Evolutionary conservation across 768 basidiomycete species (phyloP).

Genomic region (Gloeophyllum trabeum): DNA sequence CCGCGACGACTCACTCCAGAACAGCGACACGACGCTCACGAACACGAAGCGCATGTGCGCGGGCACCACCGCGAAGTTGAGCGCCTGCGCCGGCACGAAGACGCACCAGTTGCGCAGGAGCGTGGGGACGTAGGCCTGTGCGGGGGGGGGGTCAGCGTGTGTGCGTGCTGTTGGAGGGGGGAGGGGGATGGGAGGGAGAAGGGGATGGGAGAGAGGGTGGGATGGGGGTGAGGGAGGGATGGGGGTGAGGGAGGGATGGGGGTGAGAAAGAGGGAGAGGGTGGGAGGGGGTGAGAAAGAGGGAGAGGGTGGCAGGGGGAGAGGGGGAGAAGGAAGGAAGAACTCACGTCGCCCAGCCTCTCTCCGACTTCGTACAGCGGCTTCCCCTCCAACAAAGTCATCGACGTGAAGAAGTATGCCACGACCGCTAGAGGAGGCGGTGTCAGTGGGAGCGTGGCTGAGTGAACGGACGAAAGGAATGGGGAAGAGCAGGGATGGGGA

Average conservation of each 20-base stretch:
- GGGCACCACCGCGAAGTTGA: constrained; percentile 74
- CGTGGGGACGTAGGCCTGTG: constrained; percentile 62
- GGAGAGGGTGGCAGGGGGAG: constrained; percentile 36
- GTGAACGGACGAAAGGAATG: too few relatives aligned
- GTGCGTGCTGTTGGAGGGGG: constrained; percentile 38
- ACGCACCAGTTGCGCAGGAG: constrained; percentile 73
- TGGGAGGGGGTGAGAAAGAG: constrained; percentile 59
- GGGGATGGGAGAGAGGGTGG: too few relatives aligned
- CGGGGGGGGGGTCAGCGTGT: background rate
- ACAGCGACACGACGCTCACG: constrained; percentile 67
- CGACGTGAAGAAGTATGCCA: constrained; percentile 54
- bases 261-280: constrained; percentile 56
- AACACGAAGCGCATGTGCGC: constrained; percentile 66
- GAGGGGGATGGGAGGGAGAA: constrained; percentile 42
- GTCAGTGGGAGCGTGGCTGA: too few relatives aligned
- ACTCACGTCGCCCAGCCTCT: constrained; percentile 29
- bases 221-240: constrained; percentile 59
- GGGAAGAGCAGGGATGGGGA: too few relatives aligned
- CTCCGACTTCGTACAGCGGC: constrained; percentile 34
- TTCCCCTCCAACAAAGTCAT: constrained; percentile 81
- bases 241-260: constrained; percentile 50
- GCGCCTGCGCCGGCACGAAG: constrained; percentile 63
- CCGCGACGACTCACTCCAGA: constrained; percentile 53
- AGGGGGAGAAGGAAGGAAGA: background rate
- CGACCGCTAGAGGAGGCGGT: constrained; percentile 18